phyloP scores from a whole-genome alignment of 1,284 basidiomycete species.

The Sphaerobolus stellatus region DNA sequence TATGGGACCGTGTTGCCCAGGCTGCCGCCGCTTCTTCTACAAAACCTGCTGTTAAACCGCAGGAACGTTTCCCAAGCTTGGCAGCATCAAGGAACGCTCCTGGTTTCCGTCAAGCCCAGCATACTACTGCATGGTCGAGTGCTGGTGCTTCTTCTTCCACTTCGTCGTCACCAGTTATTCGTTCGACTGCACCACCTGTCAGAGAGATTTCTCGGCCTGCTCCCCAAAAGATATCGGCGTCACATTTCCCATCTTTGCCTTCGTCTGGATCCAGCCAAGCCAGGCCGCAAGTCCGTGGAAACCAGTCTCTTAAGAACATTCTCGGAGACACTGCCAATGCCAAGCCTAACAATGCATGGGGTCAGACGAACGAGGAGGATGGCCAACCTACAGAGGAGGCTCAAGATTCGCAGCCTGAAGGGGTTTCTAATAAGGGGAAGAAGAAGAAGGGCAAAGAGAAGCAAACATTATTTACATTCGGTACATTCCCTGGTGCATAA shows the following conservation, averaged over 20 bases:
- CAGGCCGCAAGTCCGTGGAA: constrained; percentile 60
- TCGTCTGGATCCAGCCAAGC: constrained; percentile 26
- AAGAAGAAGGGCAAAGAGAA: constrained; percentile 83
- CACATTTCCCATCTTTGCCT: constrained; percentile 9
- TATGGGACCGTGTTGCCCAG: constrained; percentile 87
- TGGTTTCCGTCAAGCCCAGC: constrained; percentile 43
- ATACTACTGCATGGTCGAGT: constrained; percentile 57
- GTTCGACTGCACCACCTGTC: background rate
- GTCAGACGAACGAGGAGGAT: constrained; percentile 19
- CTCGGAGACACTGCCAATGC: constrained; percentile 49
- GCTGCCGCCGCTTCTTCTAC: constrained; percentile 65
- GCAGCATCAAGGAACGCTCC: constrained; percentile 28
- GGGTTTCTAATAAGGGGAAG: constrained; percentile 52
- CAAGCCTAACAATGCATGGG: constrained; percentile 55
- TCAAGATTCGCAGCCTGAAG: constrained; percentile 22
- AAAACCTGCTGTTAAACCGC: constrained; percentile 26
- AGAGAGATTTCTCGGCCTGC: background rate
- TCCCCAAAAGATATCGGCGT: constrained; percentile 6
- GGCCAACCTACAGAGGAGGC: constrained; percentile 5
- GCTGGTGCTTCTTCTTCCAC: constrained; percentile 25
- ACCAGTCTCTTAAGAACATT: constrained; percentile 69
- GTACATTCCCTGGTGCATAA: constrained; percentile 21
- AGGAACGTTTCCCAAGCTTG: constrained; percentile 48
- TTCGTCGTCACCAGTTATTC: constrained; percentile 17
- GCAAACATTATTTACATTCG: constrained; percentile 72